Base-by-base conservation (phyloP, 176 grass and related monocot genomes). In the Cymbopogon citratus region DNA sequence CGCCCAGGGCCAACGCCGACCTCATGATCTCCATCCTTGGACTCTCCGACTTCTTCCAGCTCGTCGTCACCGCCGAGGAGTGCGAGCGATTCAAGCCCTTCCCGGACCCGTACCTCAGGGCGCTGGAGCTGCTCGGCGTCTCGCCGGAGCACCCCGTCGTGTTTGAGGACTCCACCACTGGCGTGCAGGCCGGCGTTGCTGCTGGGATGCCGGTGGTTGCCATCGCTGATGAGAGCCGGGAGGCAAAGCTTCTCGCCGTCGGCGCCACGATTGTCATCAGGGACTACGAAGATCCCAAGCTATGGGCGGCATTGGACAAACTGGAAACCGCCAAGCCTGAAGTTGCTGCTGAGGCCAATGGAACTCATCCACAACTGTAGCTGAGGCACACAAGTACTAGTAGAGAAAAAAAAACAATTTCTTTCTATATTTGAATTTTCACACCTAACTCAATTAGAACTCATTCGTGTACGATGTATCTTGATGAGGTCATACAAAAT, bases 1-100 rank as follows among this genome's bases (percentile, higher is more conserved):
- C 92, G 59, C 88, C 90, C 18, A 83, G 95, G 35, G 45, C 88
- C 35, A 94, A 98, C 79, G 95, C 88, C 63, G 88, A 90, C 19
- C 84, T 95, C 73, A 93, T 95, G 85, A 91, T 98, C 79, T 84
- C 76, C 36, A 78, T 86, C 52, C 85, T 98, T 9, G 92, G 92
- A 4, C 85, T 98, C n/a, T 66, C 95, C 0, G 88, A 91, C 64
- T 93, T 98, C 73, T 98, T 98, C 72, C 45, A 85, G 38, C 44
- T 91, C 19, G 31, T 98, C 65, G 82, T 98, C 43, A 29, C 83
- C 66, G 92, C 68, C 23, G 85, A 94, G 18, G 95, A 95, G 27
- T 95, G 95, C 8, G 80, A 75, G 0, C 81, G 82, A 3, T 46
- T 63, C 35, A 98, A 95, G 78, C 92, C 90, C 6, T 91, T 84